Evolutionary conservation across 2,329 filamentous ascomycete genomes (phyloP).

Genomic region (Penicillium sp.): DNA sequence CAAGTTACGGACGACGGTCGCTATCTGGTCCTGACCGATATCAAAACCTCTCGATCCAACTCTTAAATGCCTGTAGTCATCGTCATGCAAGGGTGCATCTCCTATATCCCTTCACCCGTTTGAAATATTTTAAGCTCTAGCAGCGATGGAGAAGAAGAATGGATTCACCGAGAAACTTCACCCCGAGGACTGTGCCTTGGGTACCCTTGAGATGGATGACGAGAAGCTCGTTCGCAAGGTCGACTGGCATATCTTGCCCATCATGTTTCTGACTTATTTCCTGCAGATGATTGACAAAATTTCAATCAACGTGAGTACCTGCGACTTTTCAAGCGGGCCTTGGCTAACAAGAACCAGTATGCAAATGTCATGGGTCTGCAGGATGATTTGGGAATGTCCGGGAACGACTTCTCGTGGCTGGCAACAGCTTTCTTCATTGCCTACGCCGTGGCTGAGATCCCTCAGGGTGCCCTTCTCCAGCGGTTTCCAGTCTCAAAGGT

Average conservation of each 20-base stretch:
- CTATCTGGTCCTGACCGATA: slow-evolving; percentile 7
- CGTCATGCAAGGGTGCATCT: neutral
- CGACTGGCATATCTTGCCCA: slow-evolving; percentile 58
- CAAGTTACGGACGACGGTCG: neutral
- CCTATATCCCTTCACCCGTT: neutral
- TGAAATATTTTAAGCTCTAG: neutral
- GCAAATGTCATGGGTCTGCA: slow-evolving; percentile 64
- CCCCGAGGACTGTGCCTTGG: slow-evolving; percentile 30
- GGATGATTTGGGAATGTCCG: slow-evolving; percentile 54
- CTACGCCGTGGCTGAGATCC: slow-evolving; percentile 58
- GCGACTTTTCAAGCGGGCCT: no score
- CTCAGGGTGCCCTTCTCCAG: slow-evolving; percentile 63
- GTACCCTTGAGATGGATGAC: slow-evolving; percentile 39
- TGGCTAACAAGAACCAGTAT: slow-evolving; percentile 46
- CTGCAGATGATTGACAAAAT: slow-evolving; percentile 66
- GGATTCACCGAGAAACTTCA: slow-evolving; percentile 40
- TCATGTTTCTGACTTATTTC: slow-evolving; percentile 63
- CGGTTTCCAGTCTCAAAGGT: slow-evolving; percentile 61
- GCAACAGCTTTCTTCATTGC: slow-evolving; percentile 64
- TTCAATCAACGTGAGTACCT: slow-evolving; percentile 53
- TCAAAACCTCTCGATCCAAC: neutral
- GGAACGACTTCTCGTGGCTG: slow-evolving; percentile 62
- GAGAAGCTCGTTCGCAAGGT: slow-evolving; percentile 54
- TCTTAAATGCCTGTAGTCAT: slow-evolving; percentile 7
- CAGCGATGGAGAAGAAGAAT: slow-evolving; percentile 17